These are phyloP conservation scores for Globisporangium radiosum DNA, from an alignment of 352 stramenopile species.

Conservation along the genomic window DNA sequence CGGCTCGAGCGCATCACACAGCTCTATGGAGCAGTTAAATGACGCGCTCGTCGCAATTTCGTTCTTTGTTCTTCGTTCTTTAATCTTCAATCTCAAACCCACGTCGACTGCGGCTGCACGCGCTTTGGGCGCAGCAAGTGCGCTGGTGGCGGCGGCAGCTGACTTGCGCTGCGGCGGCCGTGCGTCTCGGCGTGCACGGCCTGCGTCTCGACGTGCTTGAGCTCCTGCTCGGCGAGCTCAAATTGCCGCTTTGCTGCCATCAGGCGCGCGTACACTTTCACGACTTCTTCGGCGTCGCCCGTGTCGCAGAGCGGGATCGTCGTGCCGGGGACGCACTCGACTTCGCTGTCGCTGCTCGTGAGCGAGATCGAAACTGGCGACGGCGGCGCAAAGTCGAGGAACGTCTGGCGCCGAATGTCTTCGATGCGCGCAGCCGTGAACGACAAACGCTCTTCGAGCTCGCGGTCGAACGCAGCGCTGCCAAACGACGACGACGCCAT, in stretches of 20 bases:
- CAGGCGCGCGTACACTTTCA: slow-evolving; percentile 17
- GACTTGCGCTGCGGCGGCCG: slow-evolving; percentile 10
- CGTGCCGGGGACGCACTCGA: slow-evolving; percentile 13
- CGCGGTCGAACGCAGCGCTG: slow-evolving; percentile 11
- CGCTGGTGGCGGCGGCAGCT: slow-evolving; percentile 7
- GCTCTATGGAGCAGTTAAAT: too few relatives aligned
- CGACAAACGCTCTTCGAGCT: slow-evolving; percentile 13
- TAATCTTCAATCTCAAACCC: slow-evolving; percentile 2
- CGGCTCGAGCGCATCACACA: too few relatives aligned
- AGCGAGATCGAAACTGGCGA: slow-evolving; percentile 6
- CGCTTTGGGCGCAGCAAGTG: slow-evolving; percentile 5
- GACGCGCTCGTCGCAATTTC: too few relatives aligned
- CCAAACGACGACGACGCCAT: slow-evolving; percentile 11
- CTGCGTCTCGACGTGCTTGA: slow-evolving; percentile 15
- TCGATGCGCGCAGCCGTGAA: slow-evolving; percentile 14
- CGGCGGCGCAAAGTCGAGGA: slow-evolving; percentile 5
- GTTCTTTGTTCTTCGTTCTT: too few relatives aligned
- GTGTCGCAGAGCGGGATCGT: slow-evolving; percentile 13
- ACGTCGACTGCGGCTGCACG: slow-evolving; percentile 8
- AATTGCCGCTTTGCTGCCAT: slow-evolving; percentile 16
- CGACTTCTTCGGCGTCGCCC: slow-evolving; percentile 12
- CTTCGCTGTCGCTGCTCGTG: slow-evolving; percentile 7
- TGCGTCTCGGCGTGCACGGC: slow-evolving; percentile 8
- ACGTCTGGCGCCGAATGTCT: slow-evolving; percentile 14
- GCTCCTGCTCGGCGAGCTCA: slow-evolving; percentile 14